Evolutionary conservation across 768 basidiomycete genomes (phyloP), one percentile per base, ranked within the genome.

Genomic region (Sistotremastrum suecicum): DNA sequence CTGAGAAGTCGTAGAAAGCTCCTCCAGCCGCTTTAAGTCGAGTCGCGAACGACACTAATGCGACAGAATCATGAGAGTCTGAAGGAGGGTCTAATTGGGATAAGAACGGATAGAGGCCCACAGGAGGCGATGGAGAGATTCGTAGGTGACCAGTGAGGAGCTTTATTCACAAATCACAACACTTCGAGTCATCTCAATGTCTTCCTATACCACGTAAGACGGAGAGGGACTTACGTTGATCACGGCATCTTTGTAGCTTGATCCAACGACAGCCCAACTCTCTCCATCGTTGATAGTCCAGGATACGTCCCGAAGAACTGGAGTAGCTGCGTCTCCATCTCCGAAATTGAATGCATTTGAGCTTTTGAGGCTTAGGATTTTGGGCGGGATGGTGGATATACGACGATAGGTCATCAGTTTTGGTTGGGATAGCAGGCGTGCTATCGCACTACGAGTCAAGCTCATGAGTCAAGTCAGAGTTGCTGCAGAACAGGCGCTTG

Each of bases 1-100:
- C 89, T 0, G 89, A 84, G 56, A 83, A 95, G 63, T 98, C 92
- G 49, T 84, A 83, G 64, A 98, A 98, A 7, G 74, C 84, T 5
- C 81, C 79, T 0, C 75, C 75, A 0, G 69, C 63, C 1, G 66
- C 66, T 12, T 70, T 66, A 1, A 71, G 66, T 11, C 78, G 70
- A 49, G 83, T 77, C 0, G 78, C 70, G 50, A 85, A 86, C 1
- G 80, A 78, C 6, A 87, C 81, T 34, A 77, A 58, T 10, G 69
- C 64, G 34, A 85, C 56, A 33, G 61, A 61, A 5, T 67, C 56
- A 49, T 71, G 71, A 0, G 79, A 68, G 51, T 84, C 73, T 10
- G 56, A 53, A 12, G 56, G 45, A 28, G 60, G 45, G 20, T 55
- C 42, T 4, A 63, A 51, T 20, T 61, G 53, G 1, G 69, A 63